A percentile compares a stretch with the other conserved stretches of the same genome.
phyloP scores from a whole-genome alignment of 139 green algal species.

The Tetradesmus lagerheimii region DNA sequence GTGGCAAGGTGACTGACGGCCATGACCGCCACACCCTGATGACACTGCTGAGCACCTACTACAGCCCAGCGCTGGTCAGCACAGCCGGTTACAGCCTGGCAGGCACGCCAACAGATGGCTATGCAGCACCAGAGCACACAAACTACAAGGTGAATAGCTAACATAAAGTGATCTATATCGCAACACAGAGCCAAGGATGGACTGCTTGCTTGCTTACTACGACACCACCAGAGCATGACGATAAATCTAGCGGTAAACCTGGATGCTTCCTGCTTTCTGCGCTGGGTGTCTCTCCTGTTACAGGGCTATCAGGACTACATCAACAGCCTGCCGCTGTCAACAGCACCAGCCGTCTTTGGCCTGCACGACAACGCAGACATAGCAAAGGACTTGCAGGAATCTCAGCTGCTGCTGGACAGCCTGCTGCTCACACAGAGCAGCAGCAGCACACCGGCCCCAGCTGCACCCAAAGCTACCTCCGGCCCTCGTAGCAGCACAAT shows the following conservation, averaged over 20 bases:
- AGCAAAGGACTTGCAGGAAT: slow-evolving; percentile 80
- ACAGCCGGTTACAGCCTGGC: slow-evolving; percentile 20
- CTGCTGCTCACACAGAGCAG: slow-evolving; percentile 63
- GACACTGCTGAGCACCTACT: slow-evolving; percentile 78
- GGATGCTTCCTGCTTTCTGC: not conserved
- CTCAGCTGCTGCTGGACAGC: slow-evolving; percentile 69
- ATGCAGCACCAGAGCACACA: slow-evolving; percentile 15
- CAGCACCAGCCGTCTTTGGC: slow-evolving; percentile 91
- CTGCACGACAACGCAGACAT: slow-evolving; percentile 96
- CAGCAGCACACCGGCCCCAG: slow-evolving; percentile 54
- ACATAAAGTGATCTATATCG: too few species aligned
- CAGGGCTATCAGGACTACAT: slow-evolving; percentile 81
- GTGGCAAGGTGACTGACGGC: slow-evolving; percentile 83
- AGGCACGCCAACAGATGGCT: slow-evolving; percentile 10
- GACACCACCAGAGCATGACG: too few species aligned
- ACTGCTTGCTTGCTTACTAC: too few species aligned
- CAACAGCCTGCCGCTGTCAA: slow-evolving; percentile 69
- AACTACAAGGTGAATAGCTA: slow-evolving; percentile 1
- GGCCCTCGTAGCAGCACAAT: slow-evolving; percentile 20
- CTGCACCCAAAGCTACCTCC: not conserved
- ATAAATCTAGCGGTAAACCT: too few species aligned
- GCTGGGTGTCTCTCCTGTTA: not conserved
- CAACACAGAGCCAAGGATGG: too few species aligned
- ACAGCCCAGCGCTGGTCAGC: slow-evolving; percentile 53
- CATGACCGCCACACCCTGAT: slow-evolving; percentile 85